Percentiles rank a stretch among this genome's conserved stretches.
Conservation (phyloP, 768 basidiomycete species). For the Agrocybe pediades region DNA sequence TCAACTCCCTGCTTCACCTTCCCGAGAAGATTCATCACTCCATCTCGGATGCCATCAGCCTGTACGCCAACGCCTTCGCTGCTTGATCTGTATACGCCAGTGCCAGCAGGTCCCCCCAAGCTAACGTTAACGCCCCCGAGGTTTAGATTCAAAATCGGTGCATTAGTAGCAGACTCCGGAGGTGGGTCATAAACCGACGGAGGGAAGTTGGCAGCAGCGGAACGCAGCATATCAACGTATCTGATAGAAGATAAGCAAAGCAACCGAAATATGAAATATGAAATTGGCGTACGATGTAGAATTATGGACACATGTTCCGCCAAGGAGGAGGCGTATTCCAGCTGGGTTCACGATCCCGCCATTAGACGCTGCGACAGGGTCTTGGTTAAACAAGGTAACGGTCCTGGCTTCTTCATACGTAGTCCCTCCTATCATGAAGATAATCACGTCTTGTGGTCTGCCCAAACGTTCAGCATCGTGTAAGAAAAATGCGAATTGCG, state of each 20-base stretch:
- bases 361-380: slow-evolving; percentile 52
- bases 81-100: slow-evolving; percentile 83
- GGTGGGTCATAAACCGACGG: slow-evolving; percentile 73
- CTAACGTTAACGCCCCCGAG: slow-evolving; percentile 92
- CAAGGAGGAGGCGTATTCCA: slow-evolving; percentile 80
- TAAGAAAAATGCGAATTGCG: not conserved
- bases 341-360: slow-evolving; percentile 50
- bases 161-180: slow-evolving; percentile 69
- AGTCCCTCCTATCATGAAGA: slow-evolving; percentile 96
- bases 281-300: slow-evolving; percentile 71
- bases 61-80: slow-evolving; percentile 74
- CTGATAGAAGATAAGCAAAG: slow-evolving; percentile 36
- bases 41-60: slow-evolving; percentile 88
- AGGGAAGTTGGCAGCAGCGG: slow-evolving; percentile 65
- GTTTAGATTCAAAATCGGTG: slow-evolving; percentile 86
- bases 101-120: slow-evolving; percentile 83
- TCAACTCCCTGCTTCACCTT: slow-evolving; percentile 90
- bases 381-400: slow-evolving; percentile 86
- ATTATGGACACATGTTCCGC: slow-evolving; percentile 95
- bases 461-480: not conserved
- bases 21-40: slow-evolving; percentile 83
- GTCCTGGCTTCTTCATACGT: slow-evolving; percentile 95
- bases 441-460: slow-evolving; percentile 93
- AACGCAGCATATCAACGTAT: slow-evolving; percentile 87
- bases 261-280: not conserved